Base-by-base conservation (phyloP, 1,284 basidiomycete species). In the Hemileia vastatrix region DNA sequence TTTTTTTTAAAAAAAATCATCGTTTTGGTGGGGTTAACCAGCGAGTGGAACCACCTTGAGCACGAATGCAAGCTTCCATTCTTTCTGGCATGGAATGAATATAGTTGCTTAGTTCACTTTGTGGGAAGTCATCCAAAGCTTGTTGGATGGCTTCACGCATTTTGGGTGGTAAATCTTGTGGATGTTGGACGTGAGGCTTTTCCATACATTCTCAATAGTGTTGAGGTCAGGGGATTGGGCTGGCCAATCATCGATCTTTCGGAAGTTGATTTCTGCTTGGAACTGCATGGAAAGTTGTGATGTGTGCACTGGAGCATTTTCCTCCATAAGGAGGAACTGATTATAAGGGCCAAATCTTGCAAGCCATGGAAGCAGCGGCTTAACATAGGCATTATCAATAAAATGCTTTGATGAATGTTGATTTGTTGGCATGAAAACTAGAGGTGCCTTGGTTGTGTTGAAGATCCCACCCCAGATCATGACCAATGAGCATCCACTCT, bases 251-350 rank as follows among this genome's bases (percentile, higher is more conserved):
- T 54, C 18, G 8, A 54, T 36, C 31, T 54, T 54, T 15, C 13
- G 33, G 27, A 54, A 19, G 6, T 11, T 11, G 4, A 36, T 4
- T 4, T 27, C 23, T 11, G 9, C 11, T 40, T 18, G 32, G 32
- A 31, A 54, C 4, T 54, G 13, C 2, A 11, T 31, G 32, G 15
- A 36, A 3, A 40, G 11, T 6, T 31, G 11, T 36, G 52, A n/a
- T 15, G 52, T 54, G 52, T 54, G 52, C 4, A 54, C 31, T 6
- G 52, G 52, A 18, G 52, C 13, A 36, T 54, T 54, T 15, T 54
- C 31, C 18, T 54, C 31, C 52, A 54, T 54, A 8, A 54, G 49
- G 21, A 21, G 13, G 4, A 23, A 27, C 13, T 23, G 18, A 51
- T 51, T n/a, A n/a, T n/a, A n/a, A n/a, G n/a, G n/a, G n/a, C n/a